Evolutionary conservation across 2,329 filamentous ascomycete species (phyloP), one percentile per base, ranked within the genome.

Genomic region (Paecilomyces formosus): DNA sequence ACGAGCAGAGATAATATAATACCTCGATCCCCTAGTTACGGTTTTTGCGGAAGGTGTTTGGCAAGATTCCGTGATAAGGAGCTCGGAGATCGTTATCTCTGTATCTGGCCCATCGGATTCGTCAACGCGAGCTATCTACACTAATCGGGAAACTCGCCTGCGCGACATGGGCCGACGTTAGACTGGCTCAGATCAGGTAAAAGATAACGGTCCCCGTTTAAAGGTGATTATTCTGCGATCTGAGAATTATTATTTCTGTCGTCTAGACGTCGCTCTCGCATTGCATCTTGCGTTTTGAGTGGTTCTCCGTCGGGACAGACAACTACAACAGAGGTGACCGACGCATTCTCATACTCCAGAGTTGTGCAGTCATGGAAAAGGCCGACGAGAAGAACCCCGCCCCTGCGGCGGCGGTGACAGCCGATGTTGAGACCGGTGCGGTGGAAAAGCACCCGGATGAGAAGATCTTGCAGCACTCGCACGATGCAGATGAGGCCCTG

Each of bases 401-500:
- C 70, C 75, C 59, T 15, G 18, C 56, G 7, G 64, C 65, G 24
- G 60, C 65, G 6, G 53, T 65, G 6, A 52, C 56, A 6, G 58
- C 65, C n/a, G 65, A 70, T 33, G 53, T 66, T 7, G 68, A 67
- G 55, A 64, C 50, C 39, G 55, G 51, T 21, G 24, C n/a, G 22
- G 49, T 31, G 24, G 45, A 33, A 35, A 65, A 62, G 49, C 55
- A 65, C 53, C 53, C 66, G 33, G 68, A 72, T 53, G 63, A 66
- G n/a, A 74, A 67, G 6, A 70, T 81, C 33, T 67, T 80, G 57
- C 77, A 82, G 63, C 82, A 84, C 64, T 76, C 79, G 1, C 77
- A 82, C 57, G 82, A 85, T 77, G 83, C 79, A 28, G 84, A 86
- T 64, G 82, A 84, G 59, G 84, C 84, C 28, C 75, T 85, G 78